These are phyloP conservation scores for Aspergillus sergii DNA, from an alignment of 2,329 filamentous ascomycete species.

Conservation along the genomic window DNA sequence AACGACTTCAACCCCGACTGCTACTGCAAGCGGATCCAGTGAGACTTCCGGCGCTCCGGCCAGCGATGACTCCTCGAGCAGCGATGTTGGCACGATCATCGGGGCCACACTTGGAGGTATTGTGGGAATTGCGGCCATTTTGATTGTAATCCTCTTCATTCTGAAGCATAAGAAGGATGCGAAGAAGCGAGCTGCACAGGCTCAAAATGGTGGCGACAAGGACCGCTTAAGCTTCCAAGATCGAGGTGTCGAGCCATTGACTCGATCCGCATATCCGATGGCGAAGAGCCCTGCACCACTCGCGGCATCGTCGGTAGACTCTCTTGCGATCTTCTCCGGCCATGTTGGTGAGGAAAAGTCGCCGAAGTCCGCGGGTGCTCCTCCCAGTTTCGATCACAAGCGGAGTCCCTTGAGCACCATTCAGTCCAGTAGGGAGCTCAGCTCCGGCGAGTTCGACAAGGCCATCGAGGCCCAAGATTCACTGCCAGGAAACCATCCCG, in stretches of 20 bases:
- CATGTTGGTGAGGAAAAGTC: slow-evolving; percentile 35
- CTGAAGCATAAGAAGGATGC: slow-evolving; percentile 63
- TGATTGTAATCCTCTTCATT: slow-evolving; percentile 72
- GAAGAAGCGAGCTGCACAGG: slow-evolving; percentile 48
- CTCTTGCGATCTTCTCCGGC: slow-evolving; percentile 46
- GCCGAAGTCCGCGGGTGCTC: slow-evolving; percentile 26
- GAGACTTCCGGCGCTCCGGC: slow-evolving; percentile 38
- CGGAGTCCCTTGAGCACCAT: slow-evolving; percentile 33
- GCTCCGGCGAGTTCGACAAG: slow-evolving; percentile 22
- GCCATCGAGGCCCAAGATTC: slow-evolving; percentile 21
- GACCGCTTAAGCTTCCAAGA: slow-evolving; percentile 55
- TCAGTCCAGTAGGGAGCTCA: slow-evolving; percentile 29
- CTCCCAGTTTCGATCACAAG: slow-evolving; percentile 24
- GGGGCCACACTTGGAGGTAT: slow-evolving; percentile 83
- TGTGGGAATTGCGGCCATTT: slow-evolving; percentile 68
- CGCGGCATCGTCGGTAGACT: slow-evolving; percentile 39
- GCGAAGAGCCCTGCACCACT: slow-evolving; percentile 43
- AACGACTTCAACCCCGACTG: slow-evolving; percentile 31
- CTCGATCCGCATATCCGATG: slow-evolving; percentile 48
- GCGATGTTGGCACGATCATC: slow-evolving; percentile 62
- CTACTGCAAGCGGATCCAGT: slow-evolving; percentile 29
- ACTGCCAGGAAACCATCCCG: slow-evolving; percentile 24
- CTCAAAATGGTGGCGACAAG: slow-evolving; percentile 55
- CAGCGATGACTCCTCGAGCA: slow-evolving; percentile 32
- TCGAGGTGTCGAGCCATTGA: slow-evolving; percentile 47